Percentiles rank a stretch among this genome's conserved stretches.
Conservation (phyloP, 176 grass and related monocot genomes). For the Echinochloa phyllopogon region DNA sequence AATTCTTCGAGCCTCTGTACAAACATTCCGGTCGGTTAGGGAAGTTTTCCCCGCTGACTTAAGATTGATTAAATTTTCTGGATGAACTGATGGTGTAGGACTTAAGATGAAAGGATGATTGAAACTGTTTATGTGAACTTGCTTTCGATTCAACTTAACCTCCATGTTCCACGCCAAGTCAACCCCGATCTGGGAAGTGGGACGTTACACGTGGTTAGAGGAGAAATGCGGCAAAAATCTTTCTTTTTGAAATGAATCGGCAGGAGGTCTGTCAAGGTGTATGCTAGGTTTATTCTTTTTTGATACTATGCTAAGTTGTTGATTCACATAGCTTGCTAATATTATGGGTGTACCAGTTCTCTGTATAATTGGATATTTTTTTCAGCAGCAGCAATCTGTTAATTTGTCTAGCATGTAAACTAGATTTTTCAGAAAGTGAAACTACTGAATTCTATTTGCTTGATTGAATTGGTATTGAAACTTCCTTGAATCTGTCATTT, state of each 20-base stretch:
- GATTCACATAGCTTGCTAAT: background rate
- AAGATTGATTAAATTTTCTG: no score
- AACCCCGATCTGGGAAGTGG: slow-evolving; percentile 50
- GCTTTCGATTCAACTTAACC: background rate
- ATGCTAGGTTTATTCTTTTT: no score
- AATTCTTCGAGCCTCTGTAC: background rate
- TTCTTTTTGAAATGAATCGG: slow-evolving; percentile 9
- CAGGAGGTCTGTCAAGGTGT: no score
- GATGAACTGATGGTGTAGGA: background rate
- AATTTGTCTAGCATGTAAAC: no score
- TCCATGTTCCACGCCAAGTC: slow-evolving; percentile 11
- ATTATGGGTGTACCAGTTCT: background rate
- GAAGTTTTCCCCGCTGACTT: background rate
- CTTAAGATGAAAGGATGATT: slow-evolving; percentile 13
- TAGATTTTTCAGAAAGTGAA: background rate
- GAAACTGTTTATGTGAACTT: background rate
- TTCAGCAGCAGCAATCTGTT: no score
- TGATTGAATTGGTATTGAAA: background rate
- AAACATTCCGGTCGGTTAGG: background rate
- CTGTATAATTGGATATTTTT: background rate
- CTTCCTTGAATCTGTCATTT: background rate
- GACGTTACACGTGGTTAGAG: slow-evolving; percentile 67
- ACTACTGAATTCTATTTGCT: background rate
- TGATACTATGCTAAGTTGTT: no score
- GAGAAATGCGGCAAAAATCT: slow-evolving; percentile 43